These are phyloP conservation scores for Saitozyma sp. DNA, from an alignment of 768 basidiomycete genomes.

Conservation along the genomic window DNA sequence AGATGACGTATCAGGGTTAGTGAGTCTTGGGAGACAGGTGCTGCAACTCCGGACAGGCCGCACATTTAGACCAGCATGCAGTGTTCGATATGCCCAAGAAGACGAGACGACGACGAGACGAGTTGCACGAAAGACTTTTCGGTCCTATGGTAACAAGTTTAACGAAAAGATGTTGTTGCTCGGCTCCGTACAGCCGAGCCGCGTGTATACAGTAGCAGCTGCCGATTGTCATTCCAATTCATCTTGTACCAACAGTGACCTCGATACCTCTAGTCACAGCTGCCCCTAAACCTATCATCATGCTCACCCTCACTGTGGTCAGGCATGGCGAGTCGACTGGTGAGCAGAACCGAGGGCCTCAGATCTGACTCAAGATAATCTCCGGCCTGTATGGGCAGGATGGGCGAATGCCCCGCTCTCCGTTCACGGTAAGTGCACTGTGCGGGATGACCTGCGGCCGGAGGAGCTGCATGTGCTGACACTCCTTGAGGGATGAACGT, in stretches of 20 bases:
- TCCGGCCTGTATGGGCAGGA: constrained; percentile 50
- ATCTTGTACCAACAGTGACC: neutral
- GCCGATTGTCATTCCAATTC: neutral
- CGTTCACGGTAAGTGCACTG: constrained; percentile 44
- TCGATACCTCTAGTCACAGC: no score
- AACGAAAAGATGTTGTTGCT: no score
- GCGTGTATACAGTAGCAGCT: no score
- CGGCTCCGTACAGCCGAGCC: no score
- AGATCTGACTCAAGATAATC: constrained; percentile 38
- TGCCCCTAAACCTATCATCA: neutral
- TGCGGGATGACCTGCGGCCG: neutral
- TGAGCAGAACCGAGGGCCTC: constrained; percentile 7
- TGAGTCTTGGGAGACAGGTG: no score
- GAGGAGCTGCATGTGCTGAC: constrained; percentile 5
- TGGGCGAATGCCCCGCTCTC: constrained; percentile 52
- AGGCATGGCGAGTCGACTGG: constrained; percentile 52
- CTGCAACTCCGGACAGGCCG: no score
- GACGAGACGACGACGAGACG: neutral
- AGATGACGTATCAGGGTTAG: constrained; percentile 46
- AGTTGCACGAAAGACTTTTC: neutral
- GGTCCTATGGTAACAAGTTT: neutral
- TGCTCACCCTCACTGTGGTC: constrained; percentile 17
- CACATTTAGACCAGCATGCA: no score
- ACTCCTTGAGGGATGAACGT: constrained; percentile 46
- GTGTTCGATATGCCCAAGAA: neutral